Base-by-base conservation (phyloP, 208 protist genomes). In the Leishmania major region DNA sequence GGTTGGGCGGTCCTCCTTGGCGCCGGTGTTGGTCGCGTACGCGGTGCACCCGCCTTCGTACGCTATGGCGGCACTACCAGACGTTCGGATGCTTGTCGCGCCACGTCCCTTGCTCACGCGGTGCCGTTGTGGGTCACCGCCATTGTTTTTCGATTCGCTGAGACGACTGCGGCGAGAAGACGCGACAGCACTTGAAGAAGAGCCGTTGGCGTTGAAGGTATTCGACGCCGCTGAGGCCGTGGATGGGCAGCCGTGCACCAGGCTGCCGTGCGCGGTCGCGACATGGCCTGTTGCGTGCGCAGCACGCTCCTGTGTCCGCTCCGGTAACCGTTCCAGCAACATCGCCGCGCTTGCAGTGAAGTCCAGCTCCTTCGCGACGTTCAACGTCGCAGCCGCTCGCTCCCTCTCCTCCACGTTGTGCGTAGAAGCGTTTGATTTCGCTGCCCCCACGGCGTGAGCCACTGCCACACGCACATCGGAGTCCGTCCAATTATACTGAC, bases 281-380 rank as follows among this genome's bases (percentile, higher is more conserved):
- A 70, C 53, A 35, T 64, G 37, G 45, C 78, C 75, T 11, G 70
- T 60, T 45, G 76, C 75, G 40, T 79, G 75, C 43, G 69, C 59
- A 6, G 73, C 76, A 45, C 78, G 73, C 43, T 35, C 71, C 35
- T 59, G 35, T 66, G n/a, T 51, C 69, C 22, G 31, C 53, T 49
- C 75, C 62, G 40, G 69, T 59, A 51, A n/a, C 69, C n/a, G 64
- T 37, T 87, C 80, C 13, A 84, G 45, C 51, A 45, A 5, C 62
- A 80, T 47, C 43, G 70, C 67, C 19, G 79, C 81, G 69, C 80
- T 74, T 10, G 83, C 75, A 55, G 90, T 90, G 78, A 96, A 96
- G 80, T 96, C 86, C 28, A 93, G 82, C 86, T 96, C 91, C 77
- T 89, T 92, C n/a, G 90, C 83, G 7, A 89, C 79, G n/a, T 86